These are phyloP conservation scores for Claviceps digitariae DNA, from an alignment of 2,329 filamentous ascomycete genomes.

Conservation along the genomic window DNA sequence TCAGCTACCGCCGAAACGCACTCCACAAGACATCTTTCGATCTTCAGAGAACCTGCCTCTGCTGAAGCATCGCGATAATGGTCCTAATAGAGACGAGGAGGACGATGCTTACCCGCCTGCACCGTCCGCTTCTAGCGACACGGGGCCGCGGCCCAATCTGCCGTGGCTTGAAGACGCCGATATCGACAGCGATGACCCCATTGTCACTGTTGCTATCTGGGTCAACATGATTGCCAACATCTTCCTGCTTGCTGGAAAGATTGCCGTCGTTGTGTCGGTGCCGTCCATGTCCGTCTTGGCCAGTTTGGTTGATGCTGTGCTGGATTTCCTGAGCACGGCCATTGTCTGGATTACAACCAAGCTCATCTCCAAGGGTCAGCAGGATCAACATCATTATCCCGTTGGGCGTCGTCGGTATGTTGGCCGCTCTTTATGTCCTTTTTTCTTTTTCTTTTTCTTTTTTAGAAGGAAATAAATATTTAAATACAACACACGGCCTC, in stretches of 20 bases:
- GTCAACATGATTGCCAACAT: constrained; percentile 71
- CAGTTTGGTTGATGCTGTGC: constrained; percentile 62
- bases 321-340: constrained; percentile 69
- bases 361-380: constrained; percentile 50
- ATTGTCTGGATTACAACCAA: constrained; percentile 70
- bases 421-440: neutral
- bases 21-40: constrained; percentile 76
- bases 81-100: constrained; percentile 8
- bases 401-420: constrained; percentile 52
- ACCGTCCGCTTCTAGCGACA: constrained; percentile 10
- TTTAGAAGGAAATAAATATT: no score
- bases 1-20: constrained; percentile 51
- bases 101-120: constrained; percentile 21
- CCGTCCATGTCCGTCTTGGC: constrained; percentile 72
- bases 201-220: constrained; percentile 81
- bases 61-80: constrained; percentile 33
- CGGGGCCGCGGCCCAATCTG: constrained; percentile 39
- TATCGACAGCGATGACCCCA: constrained; percentile 55
- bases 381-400: constrained; percentile 64
- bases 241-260: constrained; percentile 61
- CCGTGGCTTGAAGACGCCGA: constrained; percentile 61
- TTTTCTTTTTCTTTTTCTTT: neutral
- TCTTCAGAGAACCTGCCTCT: constrained; percentile 56
- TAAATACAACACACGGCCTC: no score
- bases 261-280: constrained; percentile 62